Conservation (phyloP, 345 rosid species). For the Bruguiera parviflora region DNA sequence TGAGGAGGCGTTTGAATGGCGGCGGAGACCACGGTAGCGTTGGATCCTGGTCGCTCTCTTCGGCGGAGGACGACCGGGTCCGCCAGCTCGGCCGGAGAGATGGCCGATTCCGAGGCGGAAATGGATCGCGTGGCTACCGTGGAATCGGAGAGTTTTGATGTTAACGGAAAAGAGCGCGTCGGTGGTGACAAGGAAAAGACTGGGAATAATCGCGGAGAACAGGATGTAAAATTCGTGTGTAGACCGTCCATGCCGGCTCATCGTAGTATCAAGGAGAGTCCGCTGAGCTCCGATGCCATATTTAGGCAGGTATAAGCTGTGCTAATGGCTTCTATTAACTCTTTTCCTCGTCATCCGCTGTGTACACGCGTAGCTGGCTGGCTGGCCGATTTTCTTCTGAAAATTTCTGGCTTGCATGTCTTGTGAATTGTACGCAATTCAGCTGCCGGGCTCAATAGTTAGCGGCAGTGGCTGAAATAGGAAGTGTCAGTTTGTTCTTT, state of each 20-base stretch:
- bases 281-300: slow-evolving; percentile 82
- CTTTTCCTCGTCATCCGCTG: background rate
- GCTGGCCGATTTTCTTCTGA: too few species aligned
- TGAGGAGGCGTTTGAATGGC: slow-evolving; percentile 28
- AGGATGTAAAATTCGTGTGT: slow-evolving; percentile 42
- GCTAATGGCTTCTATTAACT: background rate
- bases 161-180: slow-evolving; percentile 4
- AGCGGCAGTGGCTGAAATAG: too few species aligned
- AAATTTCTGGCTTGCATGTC: too few species aligned
- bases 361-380: too few species aligned
- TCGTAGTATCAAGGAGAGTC: slow-evolving; percentile 65
- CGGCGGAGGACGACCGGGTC: slow-evolving; percentile 33
- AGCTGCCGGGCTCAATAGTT: too few species aligned
- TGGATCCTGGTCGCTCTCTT: slow-evolving; percentile 42
- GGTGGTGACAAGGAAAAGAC: slow-evolving; percentile 6
- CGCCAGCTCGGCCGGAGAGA: slow-evolving; percentile 11
- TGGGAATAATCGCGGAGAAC: slow-evolving; percentile 28
- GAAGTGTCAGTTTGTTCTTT: too few species aligned
- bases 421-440: too few species aligned
- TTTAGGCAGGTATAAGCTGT: slow-evolving; percentile 58
- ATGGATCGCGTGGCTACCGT: background rate
- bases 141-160: slow-evolving; percentile 1
- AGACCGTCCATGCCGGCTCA: slow-evolving; percentile 83
- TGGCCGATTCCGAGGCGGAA: slow-evolving; percentile 5
- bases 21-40: slow-evolving; percentile 16